Evolutionary conservation across 768 basidiomycete species (phyloP), one percentile per base, ranked within the genome.

Genomic region (Suillus sp.): DNA sequence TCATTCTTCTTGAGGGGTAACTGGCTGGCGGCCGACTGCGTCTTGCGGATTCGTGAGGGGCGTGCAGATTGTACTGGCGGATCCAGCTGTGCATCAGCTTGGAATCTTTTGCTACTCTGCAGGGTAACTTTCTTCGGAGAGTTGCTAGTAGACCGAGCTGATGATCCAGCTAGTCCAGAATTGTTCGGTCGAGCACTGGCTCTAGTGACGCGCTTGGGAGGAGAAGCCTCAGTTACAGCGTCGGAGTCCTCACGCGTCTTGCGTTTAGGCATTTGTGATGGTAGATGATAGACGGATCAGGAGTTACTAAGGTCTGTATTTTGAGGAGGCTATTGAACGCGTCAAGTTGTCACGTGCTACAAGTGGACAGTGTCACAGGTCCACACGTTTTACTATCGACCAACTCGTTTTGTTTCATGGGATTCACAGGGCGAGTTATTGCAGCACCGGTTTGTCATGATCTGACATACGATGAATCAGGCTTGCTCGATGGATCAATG

Each of bases 401-500:
- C 59, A 59, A 67, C 50, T 64, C 65, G n/a, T 63, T 45, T 59
- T 63, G 55, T 40, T 57, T 32, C 32, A 86, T 88, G 87, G 87
- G 87, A 45, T 86, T 88, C 48, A 89, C 87, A 59, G 87, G 86
- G 87, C 85, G 70, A 35, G 74, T 71, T 45, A 1, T 13, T 27
- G 40, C 4, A 16, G 7, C 32, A 13, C 20, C 11, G 9, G 16
- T 22, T 38, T 40, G 60, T 40, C 56, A 3, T 30, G 47, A 58
- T 65, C 62, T 38, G 35, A 42, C 40, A 25, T 2, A 32, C 37
- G 6, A 32, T 30, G 6, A 38, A 60, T 30, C 67, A 92, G 91
- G 53, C 77, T 93, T 59, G 92, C 90, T 48, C 84, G 92, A 66
- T 92, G 91, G 92, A 83, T 88, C 34, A 92, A 93, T 75, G 89